A percentile compares a stretch with the other conserved stretches of the same genome.
Conservation (phyloP, 768 basidiomycete genomes). For the Leccinum arenicola region DNA sequence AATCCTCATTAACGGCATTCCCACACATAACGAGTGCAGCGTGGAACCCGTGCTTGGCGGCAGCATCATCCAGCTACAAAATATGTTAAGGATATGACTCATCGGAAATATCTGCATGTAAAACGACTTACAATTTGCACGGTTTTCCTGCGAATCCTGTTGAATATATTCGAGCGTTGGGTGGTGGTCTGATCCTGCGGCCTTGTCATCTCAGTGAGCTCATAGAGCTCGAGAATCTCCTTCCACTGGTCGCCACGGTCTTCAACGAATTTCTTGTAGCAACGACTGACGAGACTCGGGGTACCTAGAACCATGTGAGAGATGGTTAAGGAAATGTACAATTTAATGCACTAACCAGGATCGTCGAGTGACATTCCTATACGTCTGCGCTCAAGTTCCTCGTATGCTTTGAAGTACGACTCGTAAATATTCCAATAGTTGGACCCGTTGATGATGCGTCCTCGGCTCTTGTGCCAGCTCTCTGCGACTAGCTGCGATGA, state of each 20-base stretch:
- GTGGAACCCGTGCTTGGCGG: conserved; percentile 2
- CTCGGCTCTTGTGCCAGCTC: not conserved
- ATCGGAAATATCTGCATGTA: too few relatives aligned
- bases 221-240: not conserved
- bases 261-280: not conserved
- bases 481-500: not conserved
- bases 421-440: conserved; percentile 2
- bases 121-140: not conserved
- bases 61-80: not conserved
- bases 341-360: not conserved
- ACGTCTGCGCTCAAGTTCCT: not conserved
- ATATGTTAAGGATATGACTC: too few relatives aligned
- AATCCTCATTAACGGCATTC: conserved; percentile 2
- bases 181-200: not conserved
- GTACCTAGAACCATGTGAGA: not conserved
- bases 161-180: not conserved
- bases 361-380: not conserved
- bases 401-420: not conserved
- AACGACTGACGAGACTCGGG: not conserved
- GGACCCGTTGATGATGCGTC: not conserved
- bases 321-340: too few relatives aligned
- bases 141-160: not conserved
- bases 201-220: not conserved
- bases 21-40: conserved; percentile 1
- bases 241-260: not conserved